A percentile compares a stretch with the other conserved stretches of the same genome.
Evolutionary conservation across 2,329 filamentous ascomycete genomes (phyloP).

Genomic region (Myotisia sp.): DNA sequence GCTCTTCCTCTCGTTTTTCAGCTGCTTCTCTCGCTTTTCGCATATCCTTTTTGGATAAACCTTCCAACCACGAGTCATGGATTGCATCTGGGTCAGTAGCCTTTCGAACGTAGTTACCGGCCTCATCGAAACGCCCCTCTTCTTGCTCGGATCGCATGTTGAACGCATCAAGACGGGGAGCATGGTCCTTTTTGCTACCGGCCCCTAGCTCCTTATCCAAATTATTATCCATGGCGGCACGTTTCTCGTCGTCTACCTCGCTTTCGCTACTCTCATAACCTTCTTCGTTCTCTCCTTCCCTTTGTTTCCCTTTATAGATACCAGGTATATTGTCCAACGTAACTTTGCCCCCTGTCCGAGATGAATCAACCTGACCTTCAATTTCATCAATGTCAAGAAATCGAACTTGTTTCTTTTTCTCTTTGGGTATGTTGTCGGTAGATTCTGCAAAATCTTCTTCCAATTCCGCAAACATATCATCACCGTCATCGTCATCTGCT

Average conservation of each 20-base stretch:
- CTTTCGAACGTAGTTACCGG: slow-evolving; percentile 83
- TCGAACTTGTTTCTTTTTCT: slow-evolving; percentile 47
- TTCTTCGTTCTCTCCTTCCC: slow-evolving; percentile 36
- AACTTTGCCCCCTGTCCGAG: slow-evolving; percentile 58
- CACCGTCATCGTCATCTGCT: slow-evolving; percentile 32
- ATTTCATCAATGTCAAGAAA: slow-evolving; percentile 54
- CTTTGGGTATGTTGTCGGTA: slow-evolving; percentile 38
- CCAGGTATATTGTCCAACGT: slow-evolving; percentile 39
- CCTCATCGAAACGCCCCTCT: slow-evolving; percentile 80
- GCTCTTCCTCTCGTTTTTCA: slow-evolving; percentile 67
- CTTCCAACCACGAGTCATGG: slow-evolving; percentile 86
- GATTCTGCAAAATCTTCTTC: slow-evolving; percentile 45
- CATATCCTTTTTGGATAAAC: slow-evolving; percentile 87
- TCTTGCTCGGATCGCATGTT: slow-evolving; percentile 85
- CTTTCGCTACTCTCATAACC: slow-evolving; percentile 45
- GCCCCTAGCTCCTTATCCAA: slow-evolving; percentile 81
- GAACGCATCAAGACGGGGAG: slow-evolving; percentile 89
- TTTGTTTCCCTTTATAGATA: slow-evolving; percentile 37
- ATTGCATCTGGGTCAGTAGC: slow-evolving; percentile 76
- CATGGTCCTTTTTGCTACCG: slow-evolving; percentile 81
- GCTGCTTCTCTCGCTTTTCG: slow-evolving; percentile 74
- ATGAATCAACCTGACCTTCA: slow-evolving; percentile 60
- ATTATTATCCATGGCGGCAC: slow-evolving; percentile 58
- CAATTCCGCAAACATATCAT: slow-evolving; percentile 74
- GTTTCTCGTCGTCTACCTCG: slow-evolving; percentile 50